A percentile compares a stretch with the other conserved stretches of the same genome.
phyloP scores from a whole-genome alignment of 805 yeast genomes.

The Yarrowia sp. region DNA sequence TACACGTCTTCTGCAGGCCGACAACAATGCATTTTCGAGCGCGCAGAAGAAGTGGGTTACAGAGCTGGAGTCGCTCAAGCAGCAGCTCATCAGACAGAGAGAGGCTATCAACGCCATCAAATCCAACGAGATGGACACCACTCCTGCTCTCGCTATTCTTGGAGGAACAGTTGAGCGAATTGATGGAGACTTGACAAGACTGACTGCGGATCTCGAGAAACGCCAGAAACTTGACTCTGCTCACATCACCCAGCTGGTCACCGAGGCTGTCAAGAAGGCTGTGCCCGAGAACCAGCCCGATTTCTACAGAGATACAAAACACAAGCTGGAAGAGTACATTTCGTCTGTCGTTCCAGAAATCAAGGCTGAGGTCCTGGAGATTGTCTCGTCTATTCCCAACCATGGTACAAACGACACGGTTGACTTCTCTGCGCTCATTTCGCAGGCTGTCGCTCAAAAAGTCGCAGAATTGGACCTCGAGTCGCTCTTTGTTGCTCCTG shows the following conservation, averaged over 20 bases:
- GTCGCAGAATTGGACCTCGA: background rate
- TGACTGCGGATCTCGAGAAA: conserved; percentile 9
- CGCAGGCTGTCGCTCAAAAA: background rate
- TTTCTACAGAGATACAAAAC: background rate
- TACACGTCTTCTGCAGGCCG: background rate
- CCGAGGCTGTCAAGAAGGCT: background rate
- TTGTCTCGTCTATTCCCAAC: background rate
- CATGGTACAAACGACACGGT: background rate
- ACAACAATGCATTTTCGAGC: background rate
- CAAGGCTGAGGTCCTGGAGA: conserved; percentile 7
- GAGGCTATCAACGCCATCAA: conserved; percentile 16
- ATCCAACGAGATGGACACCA: background rate
- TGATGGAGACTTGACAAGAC: background rate
- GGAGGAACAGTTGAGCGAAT: conserved; percentile 19
- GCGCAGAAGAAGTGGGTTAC: background rate
- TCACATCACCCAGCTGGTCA: background rate
- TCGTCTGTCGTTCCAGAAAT: background rate
- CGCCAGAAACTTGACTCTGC: background rate
- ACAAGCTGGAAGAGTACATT: background rate
- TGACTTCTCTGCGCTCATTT: background rate
- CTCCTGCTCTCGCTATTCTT: conserved; percentile 3
- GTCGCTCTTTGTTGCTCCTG: background rate
- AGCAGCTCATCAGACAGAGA: conserved; percentile 1
- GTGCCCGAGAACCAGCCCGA: background rate
- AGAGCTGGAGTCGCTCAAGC: conserved; percentile 14